Evolutionary conservation across 805 yeast genomes (phyloP).

Genomic region (Candida pseudofarinosa): DNA sequence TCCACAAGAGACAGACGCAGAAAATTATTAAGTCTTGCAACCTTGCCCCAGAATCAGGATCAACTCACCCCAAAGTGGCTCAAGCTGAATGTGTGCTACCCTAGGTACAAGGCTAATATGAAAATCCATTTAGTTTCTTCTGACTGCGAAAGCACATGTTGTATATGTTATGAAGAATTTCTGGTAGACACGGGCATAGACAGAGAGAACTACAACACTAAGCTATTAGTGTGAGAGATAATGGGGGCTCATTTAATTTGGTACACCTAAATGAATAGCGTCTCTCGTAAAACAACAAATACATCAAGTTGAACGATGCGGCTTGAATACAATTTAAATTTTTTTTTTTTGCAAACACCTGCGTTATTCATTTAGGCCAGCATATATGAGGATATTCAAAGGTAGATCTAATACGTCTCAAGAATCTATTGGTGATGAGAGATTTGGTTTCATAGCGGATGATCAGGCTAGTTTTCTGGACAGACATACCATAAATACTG

Average conservation of each 20-base stretch:
- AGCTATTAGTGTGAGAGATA: too few species aligned
- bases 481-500: neutral
- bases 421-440: too few species aligned
- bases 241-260: too few species aligned
- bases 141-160: too few species aligned
- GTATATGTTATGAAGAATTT: neutral
- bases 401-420: too few species aligned
- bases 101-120: constrained; percentile 44
- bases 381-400: constrained; percentile 1
- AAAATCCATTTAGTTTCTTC: constrained; percentile 25
- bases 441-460: too few species aligned
- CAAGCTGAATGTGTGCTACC: constrained; percentile 37
- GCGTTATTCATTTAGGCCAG: neutral
- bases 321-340: neutral
- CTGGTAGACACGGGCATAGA: too few species aligned
- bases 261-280: too few species aligned
- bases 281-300: too few species aligned
- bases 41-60: constrained; percentile 9
- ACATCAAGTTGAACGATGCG: too few species aligned
- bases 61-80: constrained; percentile 26
- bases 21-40: constrained; percentile 33
- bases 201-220: too few species aligned
- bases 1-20: constrained; percentile 38
- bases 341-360: neutral
- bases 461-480: too few species aligned